Percentiles rank a stretch among this genome's conserved stretches.
phyloP scores from a whole-genome alignment of 352 stramenopile genomes.

The Aphanomyces invadans region DNA sequence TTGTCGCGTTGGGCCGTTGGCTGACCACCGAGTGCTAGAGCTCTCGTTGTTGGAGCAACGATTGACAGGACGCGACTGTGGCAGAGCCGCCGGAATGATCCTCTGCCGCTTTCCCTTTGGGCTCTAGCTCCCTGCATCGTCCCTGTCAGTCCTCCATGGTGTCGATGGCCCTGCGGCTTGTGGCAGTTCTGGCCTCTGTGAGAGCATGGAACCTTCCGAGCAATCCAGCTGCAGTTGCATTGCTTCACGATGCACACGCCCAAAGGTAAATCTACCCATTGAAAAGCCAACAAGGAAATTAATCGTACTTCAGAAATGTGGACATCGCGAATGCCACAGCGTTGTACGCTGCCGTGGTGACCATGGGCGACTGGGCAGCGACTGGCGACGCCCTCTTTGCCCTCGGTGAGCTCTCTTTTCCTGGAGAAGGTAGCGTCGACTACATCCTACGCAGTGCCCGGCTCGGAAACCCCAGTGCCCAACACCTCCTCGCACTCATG shows the following conservation, averaged over 20 bases:
- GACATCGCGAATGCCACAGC: neutral
- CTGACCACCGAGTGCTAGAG: too few species aligned
- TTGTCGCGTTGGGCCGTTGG: too few species aligned
- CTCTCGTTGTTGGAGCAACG: too few species aligned
- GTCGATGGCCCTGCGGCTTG: neutral
- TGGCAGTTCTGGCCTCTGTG: neutral
- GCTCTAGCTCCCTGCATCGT: too few species aligned
- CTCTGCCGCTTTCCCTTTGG: too few species aligned
- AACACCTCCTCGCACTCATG: conserved; percentile 42
- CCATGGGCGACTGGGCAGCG: conserved; percentile 1
- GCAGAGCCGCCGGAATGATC: neutral
- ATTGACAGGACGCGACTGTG: neutral
- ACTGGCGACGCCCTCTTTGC: conserved; percentile 3
- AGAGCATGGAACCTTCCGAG: neutral
- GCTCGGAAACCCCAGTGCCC: conserved; percentile 30
- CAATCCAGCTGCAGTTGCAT: neutral
- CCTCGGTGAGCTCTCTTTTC: conserved; percentile 13
- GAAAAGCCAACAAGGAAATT: neutral
- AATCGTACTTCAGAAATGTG: neutral
- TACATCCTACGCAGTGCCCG: conserved; percentile 43
- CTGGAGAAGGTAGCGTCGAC: neutral
- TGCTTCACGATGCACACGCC: conserved; percentile 4
- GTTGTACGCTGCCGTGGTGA: conserved; percentile 4
- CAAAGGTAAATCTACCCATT: conserved; percentile 4
- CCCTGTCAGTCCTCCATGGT: too few species aligned